Percentiles rank a stretch among this genome's conserved stretches.
Evolutionary conservation across 495 filamentous ascomycete species (phyloP).

Genomic region (Talaromyces adpressus): DNA sequence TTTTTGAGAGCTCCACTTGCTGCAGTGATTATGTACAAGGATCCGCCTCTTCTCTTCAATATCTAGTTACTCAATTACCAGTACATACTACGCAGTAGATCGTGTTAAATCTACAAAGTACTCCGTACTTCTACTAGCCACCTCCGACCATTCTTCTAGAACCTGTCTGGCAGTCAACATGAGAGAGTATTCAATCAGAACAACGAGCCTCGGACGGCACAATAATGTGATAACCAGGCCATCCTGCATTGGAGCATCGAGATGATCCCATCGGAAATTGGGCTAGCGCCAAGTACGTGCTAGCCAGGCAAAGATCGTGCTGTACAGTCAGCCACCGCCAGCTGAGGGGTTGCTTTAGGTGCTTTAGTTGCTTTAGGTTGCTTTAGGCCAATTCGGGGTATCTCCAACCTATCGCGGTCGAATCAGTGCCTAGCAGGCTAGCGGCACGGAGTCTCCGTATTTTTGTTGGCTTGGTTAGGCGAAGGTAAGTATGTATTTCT

Average conservation of each 20-base stretch:
- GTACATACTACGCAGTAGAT: no score
- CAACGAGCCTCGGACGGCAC: not conserved
- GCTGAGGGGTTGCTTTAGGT: not conserved
- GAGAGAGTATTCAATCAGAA: no score
- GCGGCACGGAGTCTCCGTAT: not conserved
- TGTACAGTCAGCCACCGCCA: not conserved
- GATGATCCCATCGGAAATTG: not conserved
- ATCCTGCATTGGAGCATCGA: not conserved
- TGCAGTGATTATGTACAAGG: constrained; percentile 3
- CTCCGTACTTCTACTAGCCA: no score
- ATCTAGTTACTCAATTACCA: no score
- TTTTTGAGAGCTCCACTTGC: constrained; percentile 4
- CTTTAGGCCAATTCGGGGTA: not conserved
- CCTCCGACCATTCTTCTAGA: no score
- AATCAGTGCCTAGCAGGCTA: no score
- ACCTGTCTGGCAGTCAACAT: no score
- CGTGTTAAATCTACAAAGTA: no score
- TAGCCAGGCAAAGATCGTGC: not conserved
- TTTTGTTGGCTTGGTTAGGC: not conserved
- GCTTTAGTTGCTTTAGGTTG: not conserved
- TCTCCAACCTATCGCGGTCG: not conserved
- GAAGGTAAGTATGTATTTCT: not conserved
- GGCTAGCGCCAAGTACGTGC: not conserved
- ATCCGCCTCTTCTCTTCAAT: no score
- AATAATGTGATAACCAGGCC: not conserved